A percentile compares a stretch with the other conserved stretches of the same genome.
Evolutionary conservation across 2,329 filamentous ascomycete genomes (phyloP).

Genomic region (Scytalidium lignicola): DNA sequence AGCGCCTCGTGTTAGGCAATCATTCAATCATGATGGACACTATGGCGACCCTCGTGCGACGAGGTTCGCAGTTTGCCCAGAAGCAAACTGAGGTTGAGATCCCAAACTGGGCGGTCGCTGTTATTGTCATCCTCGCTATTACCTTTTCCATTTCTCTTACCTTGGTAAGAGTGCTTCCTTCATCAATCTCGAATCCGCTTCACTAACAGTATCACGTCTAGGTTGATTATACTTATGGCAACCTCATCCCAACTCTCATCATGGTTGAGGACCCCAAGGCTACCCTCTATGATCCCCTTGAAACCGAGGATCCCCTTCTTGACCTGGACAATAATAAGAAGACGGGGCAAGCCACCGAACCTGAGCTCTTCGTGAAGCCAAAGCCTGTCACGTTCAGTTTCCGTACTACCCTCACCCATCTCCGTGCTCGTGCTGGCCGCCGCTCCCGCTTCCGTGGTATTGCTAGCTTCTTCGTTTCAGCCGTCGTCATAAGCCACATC

Average conservation of each 20-base stretch:
- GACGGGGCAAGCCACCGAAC: constrained; percentile 21
- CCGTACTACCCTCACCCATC: constrained; percentile 51
- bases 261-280: constrained; percentile 54
- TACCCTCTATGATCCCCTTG: constrained; percentile 41
- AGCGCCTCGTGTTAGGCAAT: neutral
- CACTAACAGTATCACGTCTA: constrained; percentile 19
- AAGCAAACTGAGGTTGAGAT: constrained; percentile 6
- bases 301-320: constrained; percentile 27
- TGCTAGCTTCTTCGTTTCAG: constrained; percentile 41
- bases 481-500: constrained; percentile 28
- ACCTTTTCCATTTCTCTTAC: constrained; percentile 8
- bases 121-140: constrained; percentile 10
- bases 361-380: constrained; percentile 40
- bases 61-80: constrained; percentile 6
- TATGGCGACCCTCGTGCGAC: constrained; percentile 5
- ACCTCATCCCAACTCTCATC: constrained; percentile 55
- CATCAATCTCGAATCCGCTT: neutral
- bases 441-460: constrained; percentile 67
- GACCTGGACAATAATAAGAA: constrained; percentile 26
- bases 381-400: constrained; percentile 59
- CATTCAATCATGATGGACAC: constrained; percentile 7
- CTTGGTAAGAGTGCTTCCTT: constrained; percentile 10
- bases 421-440: constrained; percentile 60
- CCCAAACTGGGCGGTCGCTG: constrained; percentile 17
- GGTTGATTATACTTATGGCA: constrained; percentile 53